Base-by-base conservation (phyloP, 257 asterid genomes). In the Capsicum pubescens region DNA sequence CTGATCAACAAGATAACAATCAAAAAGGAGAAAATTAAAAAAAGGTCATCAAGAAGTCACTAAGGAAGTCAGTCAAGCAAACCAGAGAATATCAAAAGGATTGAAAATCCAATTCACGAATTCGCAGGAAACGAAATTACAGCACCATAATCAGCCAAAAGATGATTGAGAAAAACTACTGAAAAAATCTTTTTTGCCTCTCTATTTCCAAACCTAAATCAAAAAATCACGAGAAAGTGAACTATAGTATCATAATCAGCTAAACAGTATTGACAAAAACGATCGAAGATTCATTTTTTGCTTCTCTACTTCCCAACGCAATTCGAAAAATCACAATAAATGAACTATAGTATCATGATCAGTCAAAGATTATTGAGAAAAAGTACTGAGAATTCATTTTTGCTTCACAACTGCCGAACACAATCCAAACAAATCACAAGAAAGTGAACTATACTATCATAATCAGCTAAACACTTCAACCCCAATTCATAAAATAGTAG, bases 1-100 rank as follows among this genome's bases (percentile, higher is more conserved):
- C 48, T 54, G 64, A 77, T 14, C 82, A 77, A 54, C 50, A 77
- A 77, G 9, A 54, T 11, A 77, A 32, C 64, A 77, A 77, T 2
- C 48, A 26, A 26, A 35, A 4, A 0, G 72, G 46, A 4, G 17
- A 2, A 10, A 14, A 3, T 12, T 12, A 11, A 4, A 8, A 60
- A 64, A 64, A 26, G 3, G 15, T 26, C 3, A 66, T 32, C 19
- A 66, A 39, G 12, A 32, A 26, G 19, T 64, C 17, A 26, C 46
- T 32, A 64, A 10, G 46, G 71, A 64, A 26, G 44, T 10, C 71
- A 64, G 32, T 11, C 42, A 64, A 17, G n/a, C 4, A 11, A 64
- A 44, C 46, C 8, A 64, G 17, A 64, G 17, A 5, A 44, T 6
- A 44, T 44, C 48, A 44, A 44, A 44, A 5, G 12, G 15, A 54